Evolutionary conservation across 176 grass and related monocot species (phyloP), one percentile per base, ranked within the genome.

Genomic region (Avena atlantica): DNA sequence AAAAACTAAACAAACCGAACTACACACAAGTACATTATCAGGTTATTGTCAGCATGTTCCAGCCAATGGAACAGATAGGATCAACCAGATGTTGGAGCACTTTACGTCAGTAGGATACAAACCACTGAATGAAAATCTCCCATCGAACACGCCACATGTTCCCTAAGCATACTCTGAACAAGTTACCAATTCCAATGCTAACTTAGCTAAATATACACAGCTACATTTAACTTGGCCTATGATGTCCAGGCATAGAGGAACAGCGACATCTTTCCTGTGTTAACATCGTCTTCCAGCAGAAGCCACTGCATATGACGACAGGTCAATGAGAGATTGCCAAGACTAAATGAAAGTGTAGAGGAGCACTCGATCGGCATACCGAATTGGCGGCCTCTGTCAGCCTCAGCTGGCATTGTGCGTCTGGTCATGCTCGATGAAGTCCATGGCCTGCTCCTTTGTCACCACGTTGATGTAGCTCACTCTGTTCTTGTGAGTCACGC

Each of bases 371-470:
- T 14, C 25, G 5, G 15, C 27, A 34, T 37, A 68, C 65, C 31
- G 7, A 17, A 8, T 37, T 6, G 29, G 27, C 62, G 25, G 14
- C 16, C 56, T 78, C 42, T 20, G 21, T 49, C 45, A 53, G 73
- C 16, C 80, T 96, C 82, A 96, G 65, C 92, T 88, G 48, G 92
- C 82, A 76, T 96, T 96, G 51, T 93, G 89, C 14, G 97, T 89
- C 91, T 99, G 94, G 55, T 99, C 97, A 81, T 91, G 97, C 90
- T 96, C 97, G 31, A 99, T 94, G 82, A 99, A 99, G 87, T 99
- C 92, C 92, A 99, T 53, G 59, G 94, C 97, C 51, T 94, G 83
- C 69, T 99, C 92, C 89, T 91, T 93, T 21, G 97, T 85, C 16
- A 99, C 89, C 57, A 99, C 92, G 4, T 96, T 91, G 59, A 99